Conservation (phyloP, 2,329 filamentous ascomycete species). For the Colletotrichum sublineola region DNA sequence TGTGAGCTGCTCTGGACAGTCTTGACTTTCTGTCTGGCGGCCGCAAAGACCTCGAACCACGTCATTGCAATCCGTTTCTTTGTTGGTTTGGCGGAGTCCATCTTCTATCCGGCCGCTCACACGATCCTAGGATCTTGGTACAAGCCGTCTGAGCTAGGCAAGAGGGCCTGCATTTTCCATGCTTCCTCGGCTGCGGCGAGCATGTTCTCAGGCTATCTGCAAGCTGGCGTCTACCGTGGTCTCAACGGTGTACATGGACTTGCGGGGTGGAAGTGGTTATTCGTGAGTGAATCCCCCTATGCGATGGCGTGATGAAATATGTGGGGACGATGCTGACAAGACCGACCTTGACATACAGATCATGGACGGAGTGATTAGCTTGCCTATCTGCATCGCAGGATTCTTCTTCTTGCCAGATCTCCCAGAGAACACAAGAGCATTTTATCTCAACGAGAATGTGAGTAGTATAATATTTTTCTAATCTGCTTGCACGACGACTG, state of each 20-base stretch:
- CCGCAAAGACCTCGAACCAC: constrained; percentile 47
- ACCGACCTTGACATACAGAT: constrained; percentile 45
- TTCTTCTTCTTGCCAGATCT: constrained; percentile 55
- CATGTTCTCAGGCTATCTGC: constrained; percentile 70
- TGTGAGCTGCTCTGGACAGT: constrained; percentile 47
- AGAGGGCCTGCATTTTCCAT: constrained; percentile 63
- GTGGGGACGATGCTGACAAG: constrained; percentile 13
- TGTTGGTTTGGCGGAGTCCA: constrained; percentile 56
- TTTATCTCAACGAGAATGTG: constrained; percentile 46
- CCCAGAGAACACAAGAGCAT: constrained; percentile 48
- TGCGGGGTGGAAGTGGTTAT: constrained; percentile 56
- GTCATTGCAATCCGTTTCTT: constrained; percentile 60
- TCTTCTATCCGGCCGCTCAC: constrained; percentile 46
- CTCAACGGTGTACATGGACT: constrained; percentile 62
- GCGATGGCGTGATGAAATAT: constrained; percentile 8
- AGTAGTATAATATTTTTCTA: background rate
- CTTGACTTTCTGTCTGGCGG: constrained; percentile 36
- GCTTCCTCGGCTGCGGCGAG: constrained; percentile 64
- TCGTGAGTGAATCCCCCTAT: constrained; percentile 41
- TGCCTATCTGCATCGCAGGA: constrained; percentile 55
- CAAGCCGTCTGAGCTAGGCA: constrained; percentile 56
- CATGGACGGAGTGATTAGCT: constrained; percentile 59
- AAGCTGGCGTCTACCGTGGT: constrained; percentile 64
- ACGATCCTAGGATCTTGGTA: constrained; percentile 62
- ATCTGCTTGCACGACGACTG: background rate